phyloP scores from a whole-genome alignment of 1,284 basidiomycete genomes.

The Hypsizygus ulmarius region DNA sequence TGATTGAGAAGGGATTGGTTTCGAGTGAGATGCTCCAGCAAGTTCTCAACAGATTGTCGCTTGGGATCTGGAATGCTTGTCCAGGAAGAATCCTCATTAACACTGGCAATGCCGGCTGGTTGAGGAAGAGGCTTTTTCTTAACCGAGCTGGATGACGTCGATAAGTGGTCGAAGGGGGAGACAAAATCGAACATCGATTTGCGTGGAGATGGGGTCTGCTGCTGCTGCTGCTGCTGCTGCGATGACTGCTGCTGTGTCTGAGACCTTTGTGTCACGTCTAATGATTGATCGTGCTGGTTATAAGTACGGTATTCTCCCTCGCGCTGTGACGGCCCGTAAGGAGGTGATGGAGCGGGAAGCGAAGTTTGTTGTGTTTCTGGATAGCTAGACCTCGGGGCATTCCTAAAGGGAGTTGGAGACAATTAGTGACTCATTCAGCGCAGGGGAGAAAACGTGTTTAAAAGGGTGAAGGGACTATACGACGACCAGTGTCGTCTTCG shows the following conservation, averaged over 20 bases:
- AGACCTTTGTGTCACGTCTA: slow-evolving; percentile 29
- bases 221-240: slow-evolving; percentile 34
- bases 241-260: slow-evolving; percentile 34
- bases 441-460: slow-evolving; percentile 4
- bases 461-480: slow-evolving; percentile 4
- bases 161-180: slow-evolving; percentile 77
- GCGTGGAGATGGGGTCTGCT: slow-evolving; percentile 62
- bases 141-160: slow-evolving; percentile 38
- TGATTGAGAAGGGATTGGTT: slow-evolving; percentile 43
- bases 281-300: slow-evolving; percentile 38
- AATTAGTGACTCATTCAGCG: slow-evolving; percentile 13
- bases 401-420: slow-evolving; percentile 31
- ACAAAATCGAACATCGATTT: slow-evolving; percentile 81
- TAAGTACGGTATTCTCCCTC: slow-evolving; percentile 47
- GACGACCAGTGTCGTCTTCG: slow-evolving; percentile 9
- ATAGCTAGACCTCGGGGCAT: slow-evolving; percentile 52
- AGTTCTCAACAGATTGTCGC: slow-evolving; percentile 74
- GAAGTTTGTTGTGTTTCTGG: slow-evolving; percentile 47
- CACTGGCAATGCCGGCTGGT: slow-evolving; percentile 39
- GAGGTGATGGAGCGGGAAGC: slow-evolving; percentile 46
- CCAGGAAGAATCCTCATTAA: slow-evolving; percentile 55
- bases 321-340: slow-evolving; percentile 39
- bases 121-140: slow-evolving; percentile 63
- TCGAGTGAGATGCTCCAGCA: slow-evolving; percentile 68
- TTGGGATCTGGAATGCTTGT: slow-evolving; percentile 60